These are phyloP conservation scores for Leccinum obscurum DNA, from an alignment of 768 basidiomycete genomes.

Conservation along the genomic window DNA sequence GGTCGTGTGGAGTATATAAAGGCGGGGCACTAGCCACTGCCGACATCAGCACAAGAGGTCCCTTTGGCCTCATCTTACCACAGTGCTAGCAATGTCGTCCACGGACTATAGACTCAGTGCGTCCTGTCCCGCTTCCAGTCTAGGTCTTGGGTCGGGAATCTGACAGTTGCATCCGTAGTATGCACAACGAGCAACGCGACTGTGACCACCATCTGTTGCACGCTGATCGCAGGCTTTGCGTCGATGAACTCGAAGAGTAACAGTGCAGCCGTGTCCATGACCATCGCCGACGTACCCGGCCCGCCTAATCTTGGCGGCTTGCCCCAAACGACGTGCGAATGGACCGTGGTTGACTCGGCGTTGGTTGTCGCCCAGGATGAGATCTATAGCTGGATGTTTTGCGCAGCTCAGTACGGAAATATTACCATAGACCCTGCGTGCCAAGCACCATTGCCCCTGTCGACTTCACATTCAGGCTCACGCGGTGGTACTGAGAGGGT, in stretches of 20 bases:
- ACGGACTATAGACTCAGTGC: neutral
- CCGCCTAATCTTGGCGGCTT: neutral
- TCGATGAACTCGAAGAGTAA: neutral
- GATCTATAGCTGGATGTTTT: neutral
- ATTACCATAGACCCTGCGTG: neutral
- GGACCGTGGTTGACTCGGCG: neutral
- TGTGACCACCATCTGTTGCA: slow-evolving; percentile 9
- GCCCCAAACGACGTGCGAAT: neutral
- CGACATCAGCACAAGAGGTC: neutral
- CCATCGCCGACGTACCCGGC: neutral
- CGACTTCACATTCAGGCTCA: neutral
- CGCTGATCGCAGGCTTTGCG: neutral
- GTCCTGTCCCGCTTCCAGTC: neutral
- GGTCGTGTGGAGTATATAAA: neutral
- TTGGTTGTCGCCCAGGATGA: neutral
- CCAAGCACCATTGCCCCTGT: neutral
- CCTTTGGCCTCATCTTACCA: neutral
- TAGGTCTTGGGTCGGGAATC: neutral
- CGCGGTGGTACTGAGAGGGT: neutral
- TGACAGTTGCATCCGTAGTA: neutral
- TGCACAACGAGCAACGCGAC: slow-evolving; percentile 10
- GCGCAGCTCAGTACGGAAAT: neutral
- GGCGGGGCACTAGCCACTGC: neutral
- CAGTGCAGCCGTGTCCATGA: neutral
- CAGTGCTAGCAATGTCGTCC: neutral